phyloP scores from a whole-genome alignment of 805 yeast species.

The Candida dendrica region DNA sequence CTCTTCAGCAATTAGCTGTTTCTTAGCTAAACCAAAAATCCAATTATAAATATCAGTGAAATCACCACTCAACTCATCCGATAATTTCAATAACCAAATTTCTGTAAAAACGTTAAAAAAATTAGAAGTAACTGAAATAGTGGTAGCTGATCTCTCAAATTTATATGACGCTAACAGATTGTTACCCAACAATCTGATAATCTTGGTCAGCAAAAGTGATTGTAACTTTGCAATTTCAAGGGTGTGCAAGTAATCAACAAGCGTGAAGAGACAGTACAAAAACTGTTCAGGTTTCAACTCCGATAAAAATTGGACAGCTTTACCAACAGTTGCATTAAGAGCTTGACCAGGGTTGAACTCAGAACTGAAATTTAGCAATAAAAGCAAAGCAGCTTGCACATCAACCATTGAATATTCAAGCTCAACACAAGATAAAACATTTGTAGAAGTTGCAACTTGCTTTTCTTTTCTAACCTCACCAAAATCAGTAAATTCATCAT shows the following conservation, averaged over 20 bases:
- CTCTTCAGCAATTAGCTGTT: conserved; percentile 33
- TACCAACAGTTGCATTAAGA: conserved; percentile 6
- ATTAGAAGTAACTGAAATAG: conserved; percentile 27
- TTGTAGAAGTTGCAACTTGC: not conserved
- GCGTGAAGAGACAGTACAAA: conserved; percentile 6
- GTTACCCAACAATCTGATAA: conserved; percentile 11
- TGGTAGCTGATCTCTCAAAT: conserved; percentile 33
- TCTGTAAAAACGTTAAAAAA: conserved; percentile 21
- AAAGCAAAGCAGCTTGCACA: conserved; percentile 7
- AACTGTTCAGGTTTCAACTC: conserved; percentile 6
- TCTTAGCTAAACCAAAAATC: conserved; percentile 33
- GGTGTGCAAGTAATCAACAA: conserved; percentile 5
- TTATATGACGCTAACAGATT: conserved; percentile 19
- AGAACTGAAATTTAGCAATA: conserved; percentile 5
- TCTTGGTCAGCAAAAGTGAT: conserved; percentile 2
- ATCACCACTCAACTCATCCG: conserved; percentile 29
- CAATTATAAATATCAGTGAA: conserved; percentile 42
- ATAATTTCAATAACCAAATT: conserved; percentile 20
- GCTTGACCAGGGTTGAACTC: conserved; percentile 2
- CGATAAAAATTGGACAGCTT: conserved; percentile 8
- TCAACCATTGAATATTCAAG: conserved; percentile 3
- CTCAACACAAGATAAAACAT: conserved; percentile 4
- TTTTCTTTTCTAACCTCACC: conserved; percentile 14
- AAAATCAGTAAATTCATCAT: conserved; percentile 16
- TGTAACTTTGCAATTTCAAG: conserved; percentile 2